A percentile compares a stretch with the other conserved stretches of the same genome.
These are phyloP conservation scores for Cyathus striatus DNA, from an alignment of 768 basidiomycete species.

Conservation along the genomic window DNA sequence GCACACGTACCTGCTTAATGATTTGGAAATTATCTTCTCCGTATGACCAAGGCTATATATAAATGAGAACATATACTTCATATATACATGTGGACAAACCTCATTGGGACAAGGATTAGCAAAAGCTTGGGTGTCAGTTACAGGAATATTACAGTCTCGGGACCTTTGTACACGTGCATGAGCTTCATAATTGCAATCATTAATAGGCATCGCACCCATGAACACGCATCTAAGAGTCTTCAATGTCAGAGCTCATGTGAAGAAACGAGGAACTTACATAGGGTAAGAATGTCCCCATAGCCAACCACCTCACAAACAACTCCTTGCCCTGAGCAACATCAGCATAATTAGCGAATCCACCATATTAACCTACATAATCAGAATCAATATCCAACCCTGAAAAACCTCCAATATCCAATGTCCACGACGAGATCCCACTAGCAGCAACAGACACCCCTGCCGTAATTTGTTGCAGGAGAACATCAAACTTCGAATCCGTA, in stretches of 20 bases:
- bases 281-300: constrained; percentile 31
- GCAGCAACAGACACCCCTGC: constrained; percentile 26
- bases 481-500: constrained; percentile 26
- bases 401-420: constrained; percentile 31
- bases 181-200: background rate
- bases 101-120: constrained; percentile 32
- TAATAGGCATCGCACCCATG: constrained; percentile 17
- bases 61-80: background rate
- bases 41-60: constrained; percentile 28
- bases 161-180: constrained; percentile 11
- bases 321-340: constrained; percentile 18
- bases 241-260: background rate
- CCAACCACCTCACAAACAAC: constrained; percentile 28
- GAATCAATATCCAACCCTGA: constrained; percentile 23
- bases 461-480: constrained; percentile 28
- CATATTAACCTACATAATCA: constrained; percentile 11
- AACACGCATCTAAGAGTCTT: constrained; percentile 17
- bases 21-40: constrained; percentile 28
- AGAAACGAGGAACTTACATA: constrained; percentile 16
- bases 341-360: background rate
- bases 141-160: constrained; percentile 19
- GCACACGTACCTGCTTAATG: constrained; percentile 20
- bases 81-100: constrained; percentile 7
- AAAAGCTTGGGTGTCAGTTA: constrained; percentile 11
- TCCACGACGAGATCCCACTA: constrained; percentile 31